Evolutionary conservation across 1,139 yeast genomes (phyloP), one percentile per base, ranked within the genome.

Genomic region (Hyphopichia pseudoburtonii): DNA sequence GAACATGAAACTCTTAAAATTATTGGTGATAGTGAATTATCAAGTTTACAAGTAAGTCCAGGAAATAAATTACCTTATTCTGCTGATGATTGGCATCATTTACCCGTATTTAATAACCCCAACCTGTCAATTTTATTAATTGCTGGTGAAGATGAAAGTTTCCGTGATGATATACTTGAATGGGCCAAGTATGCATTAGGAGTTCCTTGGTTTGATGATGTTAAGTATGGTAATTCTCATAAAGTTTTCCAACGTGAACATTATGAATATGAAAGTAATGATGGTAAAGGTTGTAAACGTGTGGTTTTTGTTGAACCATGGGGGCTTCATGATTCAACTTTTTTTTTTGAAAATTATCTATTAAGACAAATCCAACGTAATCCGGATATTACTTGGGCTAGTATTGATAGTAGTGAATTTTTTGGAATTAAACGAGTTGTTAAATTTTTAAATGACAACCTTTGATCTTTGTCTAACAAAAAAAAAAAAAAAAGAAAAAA

Each of bases 71-170:
- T 5, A 5, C 51, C 57, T 3, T 45, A 48, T 24, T 33, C 34
- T n/a, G 16, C 35, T 14, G 42, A 54, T 35, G 66, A 69, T 39
- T 70, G 76, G 76, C 46, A 46, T 3, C 48, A 50, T 4, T 64
- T 67, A 17, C 66, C 69, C 1, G 60, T 63, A 16, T 67, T 59
- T 38, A 47, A 49, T 7, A 48, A 56, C 32, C 54, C 60, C 2
- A 46, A 54, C 1, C 45, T 43, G 35, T 60, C 60, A 17, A 56
- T 66, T 1, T 63, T 66, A 30, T 46, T 70, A 17, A 41, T 70
- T 17, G 40, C 47, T 15, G 77, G 77, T 15, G 76, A 71, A 51
- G 74, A 70, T 40, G 77, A 71, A 48, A 51, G 56, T 16, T 66
- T 71, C 43, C 54, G 75, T 41, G 76, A 70, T 45, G 74, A 69